These are phyloP conservation scores for Scleroderma citrinum DNA, from an alignment of 768 basidiomycete genomes.

Conservation along the genomic window DNA sequence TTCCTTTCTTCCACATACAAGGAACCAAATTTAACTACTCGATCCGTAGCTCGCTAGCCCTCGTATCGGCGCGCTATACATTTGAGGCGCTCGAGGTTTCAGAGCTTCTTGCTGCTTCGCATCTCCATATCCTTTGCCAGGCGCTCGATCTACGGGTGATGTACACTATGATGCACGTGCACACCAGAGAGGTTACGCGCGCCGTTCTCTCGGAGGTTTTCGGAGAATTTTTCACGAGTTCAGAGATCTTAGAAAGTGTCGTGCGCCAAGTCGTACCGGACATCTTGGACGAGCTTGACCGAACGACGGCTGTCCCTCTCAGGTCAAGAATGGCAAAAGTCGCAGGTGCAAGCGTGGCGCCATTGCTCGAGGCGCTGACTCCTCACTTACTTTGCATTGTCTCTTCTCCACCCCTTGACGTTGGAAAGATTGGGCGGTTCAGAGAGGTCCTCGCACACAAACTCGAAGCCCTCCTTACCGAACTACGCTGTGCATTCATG, in stretches of 20 bases:
- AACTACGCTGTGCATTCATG: constrained; percentile 26
- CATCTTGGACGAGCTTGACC: constrained; percentile 52
- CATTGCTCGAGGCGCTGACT: constrained; percentile 49
- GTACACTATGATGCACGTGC: constrained; percentile 53
- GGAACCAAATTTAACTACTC: not conserved
- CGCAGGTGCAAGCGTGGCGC: constrained; percentile 53
- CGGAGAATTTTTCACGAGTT: constrained; percentile 7
- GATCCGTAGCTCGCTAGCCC: constrained; percentile 60
- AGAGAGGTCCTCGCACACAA: constrained; percentile 11
- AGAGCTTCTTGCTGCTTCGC: constrained; percentile 65
- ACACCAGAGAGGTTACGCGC: constrained; percentile 15
- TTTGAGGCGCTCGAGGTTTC: constrained; percentile 74
- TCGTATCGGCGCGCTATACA: constrained; percentile 82
- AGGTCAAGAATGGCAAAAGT: constrained; percentile 63
- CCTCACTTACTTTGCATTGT: not conserved
- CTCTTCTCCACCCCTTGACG: constrained; percentile 8
- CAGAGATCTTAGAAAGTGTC: constrained; percentile 10
- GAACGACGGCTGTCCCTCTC: constrained; percentile 68
- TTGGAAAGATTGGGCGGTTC: constrained; percentile 20
- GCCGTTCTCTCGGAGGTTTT: constrained; percentile 5
- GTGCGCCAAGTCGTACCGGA: constrained; percentile 28
- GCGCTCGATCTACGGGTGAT: constrained; percentile 81
- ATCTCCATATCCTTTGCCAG: constrained; percentile 73
- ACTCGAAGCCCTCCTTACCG: constrained; percentile 17
- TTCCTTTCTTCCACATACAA: not conserved